Base-by-base conservation (phyloP, 345 rosid species). In the Eutrema japonicum region DNA sequence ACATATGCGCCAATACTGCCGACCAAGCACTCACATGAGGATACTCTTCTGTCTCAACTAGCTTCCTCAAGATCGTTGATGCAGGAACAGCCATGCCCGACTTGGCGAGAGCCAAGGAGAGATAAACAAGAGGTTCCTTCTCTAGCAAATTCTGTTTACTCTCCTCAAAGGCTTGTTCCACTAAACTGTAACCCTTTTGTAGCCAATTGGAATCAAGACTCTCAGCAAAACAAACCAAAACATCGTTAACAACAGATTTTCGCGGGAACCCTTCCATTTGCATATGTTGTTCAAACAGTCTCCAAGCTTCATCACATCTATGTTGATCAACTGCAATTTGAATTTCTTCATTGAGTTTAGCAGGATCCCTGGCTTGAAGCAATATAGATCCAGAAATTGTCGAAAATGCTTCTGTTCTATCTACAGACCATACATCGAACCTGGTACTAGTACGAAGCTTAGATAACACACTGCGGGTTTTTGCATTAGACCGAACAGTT, bases 1-100 rank as follows among this genome's bases (percentile, higher is more conserved):
- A 89, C 93, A 92, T 89, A 77, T 85, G 74, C 6, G 88, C 96
- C 81, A 90, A 75, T 41, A 86, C 64, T 0, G 86, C 86, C 0
- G 96, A 92, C 96, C 99, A 95, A 58, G 86, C 93, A 50, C 80
- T 76, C 66, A 88, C 96, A 2, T 86, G 86, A 51, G 97, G 96
- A 80, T 79, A 92, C 65, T 80, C 84, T 67, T 92, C 96, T 49
- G 78, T 83, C 72, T 81, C 83, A 9, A 92, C 71, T 84, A 95
- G 79, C 79, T 82, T 90, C 77, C 99, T 83, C 67, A 95, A 67
- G 42, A 92, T 50, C 10, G 92, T 95, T 3, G 97, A 90, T 11
- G 99, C 90, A 43, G 81, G 87, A 80, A 95, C 87, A 3, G 85
- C 63, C 68, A 86, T 79, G 35, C 91, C 82, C 5, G 86, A 83